Conservation (phyloP, 2,329 filamentous ascomycete genomes). For the Colletotrichum tabaci region DNA sequence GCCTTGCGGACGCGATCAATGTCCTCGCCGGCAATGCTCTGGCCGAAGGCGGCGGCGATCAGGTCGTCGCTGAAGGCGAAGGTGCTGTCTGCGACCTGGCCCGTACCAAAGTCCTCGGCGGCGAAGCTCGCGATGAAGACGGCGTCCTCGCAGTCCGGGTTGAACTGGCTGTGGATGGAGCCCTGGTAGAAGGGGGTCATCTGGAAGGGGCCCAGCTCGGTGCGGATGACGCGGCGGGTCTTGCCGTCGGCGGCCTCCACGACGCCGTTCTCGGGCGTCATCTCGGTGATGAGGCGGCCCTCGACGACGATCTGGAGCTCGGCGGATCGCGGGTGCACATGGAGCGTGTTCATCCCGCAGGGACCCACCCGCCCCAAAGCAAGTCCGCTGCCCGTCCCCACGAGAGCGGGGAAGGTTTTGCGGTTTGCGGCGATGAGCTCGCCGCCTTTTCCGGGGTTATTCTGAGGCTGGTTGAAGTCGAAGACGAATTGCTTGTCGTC, state of each 20-base stretch:
- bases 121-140: constrained; percentile 66
- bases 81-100: constrained; percentile 65
- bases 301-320: constrained; percentile 68
- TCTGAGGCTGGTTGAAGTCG: constrained; percentile 58
- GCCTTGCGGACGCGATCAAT: constrained; percentile 59
- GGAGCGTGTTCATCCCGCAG: constrained; percentile 71
- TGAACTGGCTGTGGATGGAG: constrained; percentile 69
- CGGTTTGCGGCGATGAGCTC: constrained; percentile 67
- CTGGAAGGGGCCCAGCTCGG: constrained; percentile 58
- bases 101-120: constrained; percentile 66
- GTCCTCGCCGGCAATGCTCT: constrained; percentile 61
- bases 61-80: constrained; percentile 63
- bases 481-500: constrained; percentile 64
- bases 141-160: constrained; percentile 66
- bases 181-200: constrained; percentile 70
- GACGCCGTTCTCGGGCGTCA: constrained; percentile 68
- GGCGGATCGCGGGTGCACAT: constrained; percentile 68
- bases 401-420: constrained; percentile 70
- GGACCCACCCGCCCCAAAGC: constrained; percentile 65
- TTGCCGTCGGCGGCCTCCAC: constrained; percentile 52
- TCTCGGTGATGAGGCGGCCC: constrained; percentile 65
- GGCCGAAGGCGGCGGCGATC: constrained; percentile 62
- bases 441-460: constrained; percentile 58
- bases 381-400: constrained; percentile 65
- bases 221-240: constrained; percentile 51